Conservation (phyloP, 176 grass and related monocot genomes). For the Puccinellia tenuiflora region DNA sequence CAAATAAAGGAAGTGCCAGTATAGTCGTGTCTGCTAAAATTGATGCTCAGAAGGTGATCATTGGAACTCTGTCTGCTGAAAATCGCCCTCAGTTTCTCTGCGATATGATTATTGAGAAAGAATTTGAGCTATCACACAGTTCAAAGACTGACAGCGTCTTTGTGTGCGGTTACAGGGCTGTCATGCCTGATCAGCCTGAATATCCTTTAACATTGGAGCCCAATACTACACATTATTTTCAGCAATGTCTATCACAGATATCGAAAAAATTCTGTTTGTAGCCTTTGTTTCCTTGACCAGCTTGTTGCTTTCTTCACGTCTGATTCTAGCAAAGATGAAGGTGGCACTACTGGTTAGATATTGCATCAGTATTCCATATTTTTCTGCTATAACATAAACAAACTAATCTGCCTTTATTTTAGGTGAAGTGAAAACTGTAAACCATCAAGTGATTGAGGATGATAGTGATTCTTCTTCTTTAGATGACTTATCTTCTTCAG, state of each 20-base stretch:
- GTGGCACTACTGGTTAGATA: not conserved
- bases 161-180: constrained; percentile 57
- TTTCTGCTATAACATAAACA: not conserved
- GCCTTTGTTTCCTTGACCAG: constrained; percentile 18
- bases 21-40: constrained; percentile 50
- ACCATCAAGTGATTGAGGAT: not conserved
- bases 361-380: not conserved
- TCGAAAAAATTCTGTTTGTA: not conserved
- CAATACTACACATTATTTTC: not conserved
- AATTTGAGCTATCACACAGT: constrained; percentile 69
- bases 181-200: not conserved
- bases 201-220: constrained; percentile 33
- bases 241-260: not conserved
- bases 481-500: constrained; percentile 9
- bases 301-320: not conserved
- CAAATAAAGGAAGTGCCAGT: constrained; percentile 45
- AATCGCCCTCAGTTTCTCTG: constrained; percentile 54
- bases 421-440: constrained; percentile 21
- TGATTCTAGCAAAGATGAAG: constrained; percentile 23
- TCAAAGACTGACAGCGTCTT: constrained; percentile 65
- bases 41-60: constrained; percentile 47
- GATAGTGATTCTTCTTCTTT: constrained; percentile 25
- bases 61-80: constrained; percentile 63
- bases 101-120: constrained; percentile 63
- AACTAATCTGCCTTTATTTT: not conserved